Conservation (phyloP, 169 alveolate species). For the Cryptosporidium baileyi region DNA sequence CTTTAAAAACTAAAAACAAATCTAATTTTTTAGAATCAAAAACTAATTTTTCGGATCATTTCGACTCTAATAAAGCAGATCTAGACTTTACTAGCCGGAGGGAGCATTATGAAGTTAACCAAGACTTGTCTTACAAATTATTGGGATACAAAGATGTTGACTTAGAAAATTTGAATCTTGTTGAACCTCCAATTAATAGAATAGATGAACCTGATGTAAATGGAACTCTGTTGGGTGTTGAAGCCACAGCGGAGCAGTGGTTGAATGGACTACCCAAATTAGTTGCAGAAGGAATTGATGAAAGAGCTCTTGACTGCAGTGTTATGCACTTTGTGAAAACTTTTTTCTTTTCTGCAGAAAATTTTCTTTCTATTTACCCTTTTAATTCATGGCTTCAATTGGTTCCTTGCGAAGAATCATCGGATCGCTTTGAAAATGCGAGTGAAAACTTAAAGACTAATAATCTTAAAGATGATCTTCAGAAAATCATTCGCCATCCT, state of each 20-base stretch:
- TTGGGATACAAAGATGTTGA: background rate
- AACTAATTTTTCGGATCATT: background rate
- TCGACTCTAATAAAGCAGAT: no score
- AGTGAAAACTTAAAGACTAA: background rate
- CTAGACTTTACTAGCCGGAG: background rate
- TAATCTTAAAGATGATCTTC: background rate
- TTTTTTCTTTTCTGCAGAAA: background rate
- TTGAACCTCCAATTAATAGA: background rate
- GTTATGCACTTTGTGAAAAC: background rate
- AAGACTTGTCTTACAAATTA: background rate
- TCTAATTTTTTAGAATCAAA: background rate
- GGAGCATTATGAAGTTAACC: background rate
- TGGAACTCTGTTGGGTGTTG: background rate
- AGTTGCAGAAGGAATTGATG: background rate
- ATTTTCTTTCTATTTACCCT: background rate
- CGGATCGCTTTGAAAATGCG: no score
- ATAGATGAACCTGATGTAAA: background rate
- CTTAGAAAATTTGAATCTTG: background rate
- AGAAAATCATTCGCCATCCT: background rate
- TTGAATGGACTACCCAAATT: background rate
- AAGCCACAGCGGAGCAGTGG: background rate
- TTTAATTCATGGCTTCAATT: background rate
- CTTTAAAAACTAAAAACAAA: no score
- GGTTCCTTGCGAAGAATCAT: no score
- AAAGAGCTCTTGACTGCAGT: background rate